Conservation (phyloP, 192 early-diverging fungal species). For the Allomyces arbusculus region DNA sequence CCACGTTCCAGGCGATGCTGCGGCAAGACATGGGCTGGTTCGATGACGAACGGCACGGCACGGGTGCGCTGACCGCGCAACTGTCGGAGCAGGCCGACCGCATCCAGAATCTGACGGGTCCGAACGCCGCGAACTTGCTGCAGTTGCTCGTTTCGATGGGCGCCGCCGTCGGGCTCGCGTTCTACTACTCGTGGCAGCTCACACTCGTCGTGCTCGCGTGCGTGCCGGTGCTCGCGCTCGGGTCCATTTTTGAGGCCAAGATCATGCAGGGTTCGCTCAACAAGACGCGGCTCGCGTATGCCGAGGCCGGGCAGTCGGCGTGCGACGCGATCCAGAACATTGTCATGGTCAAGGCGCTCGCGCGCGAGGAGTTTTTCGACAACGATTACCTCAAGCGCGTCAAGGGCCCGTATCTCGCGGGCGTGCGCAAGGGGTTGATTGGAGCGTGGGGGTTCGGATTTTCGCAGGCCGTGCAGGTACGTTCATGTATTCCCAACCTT, state of each 20-base stretch:
- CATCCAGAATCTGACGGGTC: conserved; percentile 21
- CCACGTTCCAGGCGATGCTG: conserved; percentile 19
- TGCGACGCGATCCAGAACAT: conserved; percentile 70
- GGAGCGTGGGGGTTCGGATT: conserved; percentile 27
- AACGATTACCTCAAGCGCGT: conserved; percentile 3
- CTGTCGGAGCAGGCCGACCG: conserved; percentile 16
- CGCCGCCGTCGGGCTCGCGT: conserved; percentile 21
- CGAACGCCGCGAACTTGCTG: conserved; percentile 12
- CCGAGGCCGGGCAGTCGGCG: conserved; percentile 41
- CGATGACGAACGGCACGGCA: conserved; percentile 23
- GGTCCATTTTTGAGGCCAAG: conserved; percentile 40
- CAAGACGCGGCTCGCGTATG: conserved; percentile 41
- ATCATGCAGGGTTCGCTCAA: conserved; percentile 18
- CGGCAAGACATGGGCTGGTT: conserved; percentile 32
- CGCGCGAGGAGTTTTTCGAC: conserved; percentile 7
- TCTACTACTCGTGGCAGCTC: conserved; percentile 33
- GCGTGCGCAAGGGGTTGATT: conserved; percentile 15
- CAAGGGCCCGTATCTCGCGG: conserved; percentile 19
- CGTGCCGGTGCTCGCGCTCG: conserved; percentile 45
- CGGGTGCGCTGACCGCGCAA: conserved; percentile 19
- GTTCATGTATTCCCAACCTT: too few species aligned
- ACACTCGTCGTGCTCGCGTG: conserved; percentile 38
- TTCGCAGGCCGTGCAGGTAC: conserved; percentile 13
- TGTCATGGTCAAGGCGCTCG: conserved; percentile 62
- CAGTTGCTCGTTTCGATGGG: conserved; percentile 13